phyloP scores from a whole-genome alignment of 169 alveolate species.

The Cryptosporidium bovis region DNA sequence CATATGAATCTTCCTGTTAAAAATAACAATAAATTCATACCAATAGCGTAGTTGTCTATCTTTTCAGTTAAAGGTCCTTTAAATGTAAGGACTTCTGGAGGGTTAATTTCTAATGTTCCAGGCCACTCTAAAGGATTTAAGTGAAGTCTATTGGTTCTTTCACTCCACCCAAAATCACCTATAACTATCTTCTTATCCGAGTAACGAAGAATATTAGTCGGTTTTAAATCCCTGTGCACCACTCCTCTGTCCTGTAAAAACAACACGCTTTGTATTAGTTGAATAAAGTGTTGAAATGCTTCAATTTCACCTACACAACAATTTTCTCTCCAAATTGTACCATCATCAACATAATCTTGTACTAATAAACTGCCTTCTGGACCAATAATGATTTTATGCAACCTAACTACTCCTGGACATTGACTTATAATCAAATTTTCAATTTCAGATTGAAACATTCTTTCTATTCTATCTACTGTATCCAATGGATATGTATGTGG shows the following conservation, averaged over 20 bases:
- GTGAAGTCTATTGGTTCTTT: constrained; percentile 78
- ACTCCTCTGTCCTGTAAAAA: constrained; percentile 81
- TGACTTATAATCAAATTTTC: constrained; percentile 82
- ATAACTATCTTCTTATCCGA: constrained; percentile 79
- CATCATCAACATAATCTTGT: constrained; percentile 85
- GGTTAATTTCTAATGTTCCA: constrained; percentile 86
- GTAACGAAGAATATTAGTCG: constrained; percentile 82
- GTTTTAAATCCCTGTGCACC: constrained; percentile 84
- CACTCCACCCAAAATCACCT: constrained; percentile 88
- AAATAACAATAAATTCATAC: constrained; percentile 83
- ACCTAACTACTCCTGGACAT: constrained; percentile 85
- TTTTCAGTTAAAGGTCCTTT: constrained; percentile 86
- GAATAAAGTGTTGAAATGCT: constrained; percentile 83
- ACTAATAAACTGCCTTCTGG: constrained; percentile 83
- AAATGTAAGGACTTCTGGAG: constrained; percentile 84
- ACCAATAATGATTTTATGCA: constrained; percentile 84
- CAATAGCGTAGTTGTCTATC: constrained; percentile 85
- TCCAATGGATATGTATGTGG: constrained; percentile 83
- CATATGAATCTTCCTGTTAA: constrained; percentile 85
- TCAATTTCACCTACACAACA: constrained; percentile 80
- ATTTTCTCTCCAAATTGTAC: constrained; percentile 85
- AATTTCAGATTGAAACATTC: constrained; percentile 84
- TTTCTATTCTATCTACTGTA: constrained; percentile 81
- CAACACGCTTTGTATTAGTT: constrained; percentile 83
- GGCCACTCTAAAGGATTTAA: constrained; percentile 85